Evolutionary conservation across 140 eudicot species (phyloP), one percentile per base, ranked within the genome.

Genomic region (Flaveria floridana): DNA sequence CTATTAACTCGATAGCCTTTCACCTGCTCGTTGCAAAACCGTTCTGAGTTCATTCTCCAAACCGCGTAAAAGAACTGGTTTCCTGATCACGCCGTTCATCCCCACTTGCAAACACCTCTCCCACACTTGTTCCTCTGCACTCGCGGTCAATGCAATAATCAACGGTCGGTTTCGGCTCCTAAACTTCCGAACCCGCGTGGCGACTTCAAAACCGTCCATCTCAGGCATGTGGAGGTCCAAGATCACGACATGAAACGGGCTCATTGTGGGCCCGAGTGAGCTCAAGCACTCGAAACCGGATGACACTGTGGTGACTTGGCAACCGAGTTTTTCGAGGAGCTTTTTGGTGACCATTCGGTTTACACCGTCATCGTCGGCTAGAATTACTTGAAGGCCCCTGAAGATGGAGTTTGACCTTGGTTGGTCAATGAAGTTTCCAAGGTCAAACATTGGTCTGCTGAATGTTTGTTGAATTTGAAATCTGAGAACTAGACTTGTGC

Each of bases 171-270:
- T 87, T 10, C 84, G 91, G 77, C 95, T 91, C 18, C 90, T 57
- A 59, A 82, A 85, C 67, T 89, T 89, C 25, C 91, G 83, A 52
- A 91, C 74, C 57, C 96, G 82, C 63, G 73, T 84, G 3, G 95
- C 89, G 9, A 91, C 95, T 76, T 89, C 97, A 56, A 85, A 91
- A 19, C 97, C 97, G 21, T 91, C 97, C 88, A 91, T 89, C 46
- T 91, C 96, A 0, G 97, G 97, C 93, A 91, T 85, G 61, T 91
- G 97, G 68, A 91, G 91, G 64, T 89, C 97, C 71, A 91, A 68
- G n/a, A 91, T 65, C 10, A 91, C 87, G 2, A 91, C 81, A 25
- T 83, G 88, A 34, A 75, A 76, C 7, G 86, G 77, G 12, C 78
- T 84, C 26, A 64, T 73, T 6, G 89, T 67, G 16, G 90, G 89